Percentiles rank a stretch among this genome's conserved stretches.
These are phyloP conservation scores for Penicillium sp. DNA, from an alignment of 2,329 filamentous ascomycete species.

Conservation along the genomic window DNA sequence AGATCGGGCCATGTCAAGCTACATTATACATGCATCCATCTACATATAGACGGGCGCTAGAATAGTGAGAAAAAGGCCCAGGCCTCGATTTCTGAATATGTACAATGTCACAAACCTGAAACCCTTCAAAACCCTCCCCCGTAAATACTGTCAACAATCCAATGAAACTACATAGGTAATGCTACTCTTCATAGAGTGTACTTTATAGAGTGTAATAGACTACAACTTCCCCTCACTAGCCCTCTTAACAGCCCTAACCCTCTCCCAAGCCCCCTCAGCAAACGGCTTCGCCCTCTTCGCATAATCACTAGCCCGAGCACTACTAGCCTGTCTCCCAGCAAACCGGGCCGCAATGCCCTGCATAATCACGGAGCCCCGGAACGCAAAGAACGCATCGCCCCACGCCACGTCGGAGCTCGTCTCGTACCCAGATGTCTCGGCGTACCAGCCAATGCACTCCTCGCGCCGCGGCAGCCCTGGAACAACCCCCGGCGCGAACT, in stretches of 20 bases:
- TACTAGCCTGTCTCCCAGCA: conserved; percentile 84
- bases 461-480: conserved; percentile 65
- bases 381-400: conserved; percentile 64
- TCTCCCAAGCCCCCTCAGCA: conserved; percentile 74
- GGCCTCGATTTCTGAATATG: not conserved
- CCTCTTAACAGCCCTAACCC: conserved; percentile 58
- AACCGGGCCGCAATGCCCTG: conserved; percentile 92
- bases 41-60: not conserved
- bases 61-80: not conserved
- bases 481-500: conserved; percentile 63
- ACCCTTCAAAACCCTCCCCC: not conserved
- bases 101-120: not conserved
- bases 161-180: no score
- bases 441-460: conserved; percentile 66
- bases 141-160: not conserved
- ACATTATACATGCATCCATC: not conserved
- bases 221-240: conserved; percentile 46
- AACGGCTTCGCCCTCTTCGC: conserved; percentile 67
- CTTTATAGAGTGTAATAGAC: conserved; percentile 5
- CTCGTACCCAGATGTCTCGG: conserved; percentile 69
- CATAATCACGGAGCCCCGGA: conserved; percentile 62
- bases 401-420: conserved; percentile 59
- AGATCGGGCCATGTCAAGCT: not conserved
- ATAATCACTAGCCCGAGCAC: conserved; percentile 73
- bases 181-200: not conserved